Base-by-base conservation (phyloP, 306 rosid species). In the Begonia fuchsioides region DNA sequence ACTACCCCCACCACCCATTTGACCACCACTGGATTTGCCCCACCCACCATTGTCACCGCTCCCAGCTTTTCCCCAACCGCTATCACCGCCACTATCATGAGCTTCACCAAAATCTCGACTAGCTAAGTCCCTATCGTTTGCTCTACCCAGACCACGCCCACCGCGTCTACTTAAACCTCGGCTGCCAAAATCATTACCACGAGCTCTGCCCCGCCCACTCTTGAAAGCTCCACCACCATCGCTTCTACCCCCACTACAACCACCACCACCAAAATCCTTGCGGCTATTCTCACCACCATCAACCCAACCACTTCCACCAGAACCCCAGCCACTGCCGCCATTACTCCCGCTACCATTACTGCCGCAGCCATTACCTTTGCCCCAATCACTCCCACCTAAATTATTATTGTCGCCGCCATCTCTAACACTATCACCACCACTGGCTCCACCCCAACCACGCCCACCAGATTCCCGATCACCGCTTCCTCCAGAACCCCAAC, bases 381-480 rank as follows among this genome's bases (percentile, higher is more conserved):
- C 12, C 50, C 50, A 47, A 6, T 17, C 7, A 9, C 18, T 47
- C 17, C 45, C 14, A 3, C 16, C 11, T n/a, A 12, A 46, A n/a
- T 8, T 43, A 16, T 4, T 15, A 3, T 15, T 13, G 15, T 16
- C 50, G 16, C 50, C 50, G 9, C 18, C 10, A 46, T 11, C 50
- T 12, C 18, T 13, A 15, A 9, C 50, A n/a, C 50, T 13, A 15
- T 13, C 18, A 46, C 50, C 18, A 15, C 50, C 50, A 7, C 50
- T 16, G 0, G 16, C 50, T 3, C 11, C 16, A 13, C 50, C 38
- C 12, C 38, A 13, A 43, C 47, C 47, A 43, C 47, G 11, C 13
- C 47, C 65, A 12, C 67, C 47, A 44, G 47, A 17, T 46, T 72
- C 81, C 93, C 83, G 72, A 44, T 79, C 76, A 56, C 72, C n/a